Percentiles rank a stretch among this genome's conserved stretches.
phyloP scores from a whole-genome alignment of 495 filamentous ascomycete species.

The Platismatia glauca region DNA sequence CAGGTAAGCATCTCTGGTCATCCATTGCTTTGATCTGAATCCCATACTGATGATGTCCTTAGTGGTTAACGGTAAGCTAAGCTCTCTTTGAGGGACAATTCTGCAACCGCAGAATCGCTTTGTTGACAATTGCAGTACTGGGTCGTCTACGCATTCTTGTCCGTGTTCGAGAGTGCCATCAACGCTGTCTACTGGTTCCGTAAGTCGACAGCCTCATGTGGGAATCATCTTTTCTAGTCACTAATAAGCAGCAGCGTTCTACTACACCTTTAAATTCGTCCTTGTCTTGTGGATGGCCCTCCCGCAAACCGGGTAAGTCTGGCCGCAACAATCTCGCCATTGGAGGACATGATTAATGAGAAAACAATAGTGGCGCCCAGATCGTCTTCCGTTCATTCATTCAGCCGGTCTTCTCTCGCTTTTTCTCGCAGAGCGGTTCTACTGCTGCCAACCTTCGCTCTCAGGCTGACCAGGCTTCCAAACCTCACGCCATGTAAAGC shows the following conservation, averaged over 20 bases:
- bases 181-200: constrained; percentile 98
- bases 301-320: constrained; percentile 76
- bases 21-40: constrained; percentile 1
- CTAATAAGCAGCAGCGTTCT: constrained; percentile 59
- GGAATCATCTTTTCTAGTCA: not conserved
- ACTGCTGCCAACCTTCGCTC: constrained; percentile 85
- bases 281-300: constrained; percentile 95
- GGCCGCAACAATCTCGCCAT: not conserved
- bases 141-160: constrained; percentile 92
- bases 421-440: constrained; percentile 65
- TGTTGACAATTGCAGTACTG: constrained; percentile 60
- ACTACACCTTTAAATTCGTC: constrained; percentile 99
- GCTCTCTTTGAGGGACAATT: not conserved
- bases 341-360: not conserved
- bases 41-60: constrained; percentile 13
- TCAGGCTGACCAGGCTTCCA: constrained; percentile 69
- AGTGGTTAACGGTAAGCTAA: constrained; percentile 60
- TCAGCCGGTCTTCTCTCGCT: constrained; percentile 79
- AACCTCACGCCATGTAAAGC: constrained; percentile 33
- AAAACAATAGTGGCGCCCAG: constrained; percentile 70
- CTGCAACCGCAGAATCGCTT: not conserved
- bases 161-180: constrained; percentile 84
- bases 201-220: constrained; percentile 30
- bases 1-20: constrained; percentile 49
- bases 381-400: constrained; percentile 94